Conservation (phyloP, 352 stramenopile genomes). For the Phytophthora fragariaefolia region DNA sequence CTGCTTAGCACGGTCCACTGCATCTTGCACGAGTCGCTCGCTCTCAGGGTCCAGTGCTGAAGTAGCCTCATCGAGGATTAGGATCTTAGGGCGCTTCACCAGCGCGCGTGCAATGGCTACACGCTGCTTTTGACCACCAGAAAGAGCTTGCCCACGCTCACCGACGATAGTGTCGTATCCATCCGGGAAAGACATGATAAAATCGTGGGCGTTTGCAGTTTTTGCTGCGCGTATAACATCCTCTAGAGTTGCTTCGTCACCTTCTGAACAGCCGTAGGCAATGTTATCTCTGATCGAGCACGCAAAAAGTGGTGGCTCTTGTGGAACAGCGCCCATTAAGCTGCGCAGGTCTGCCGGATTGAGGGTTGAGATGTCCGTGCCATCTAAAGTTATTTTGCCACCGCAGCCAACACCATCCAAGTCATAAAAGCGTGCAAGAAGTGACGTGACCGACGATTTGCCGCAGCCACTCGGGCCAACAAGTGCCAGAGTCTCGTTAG, state of each 20-base stretch:
- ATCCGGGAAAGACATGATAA: constrained; percentile 78
- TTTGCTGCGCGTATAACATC: constrained; percentile 70
- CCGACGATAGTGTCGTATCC: constrained; percentile 83
- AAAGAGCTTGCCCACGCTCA: constrained; percentile 74
- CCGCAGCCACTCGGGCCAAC: constrained; percentile 72
- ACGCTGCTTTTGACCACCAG: constrained; percentile 84
- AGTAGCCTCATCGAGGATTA: constrained; percentile 83
- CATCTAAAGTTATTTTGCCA: constrained; percentile 67
- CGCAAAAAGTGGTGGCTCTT: constrained; percentile 79
- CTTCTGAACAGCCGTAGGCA: constrained; percentile 64
- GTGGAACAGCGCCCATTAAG: constrained; percentile 73
- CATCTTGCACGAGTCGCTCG: constrained; percentile 81
- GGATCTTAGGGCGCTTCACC: constrained; percentile 76
- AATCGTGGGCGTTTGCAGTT: constrained; percentile 79
- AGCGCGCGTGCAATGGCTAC: constrained; percentile 77
- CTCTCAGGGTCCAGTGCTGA: constrained; percentile 80
- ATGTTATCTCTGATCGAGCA: constrained; percentile 84
- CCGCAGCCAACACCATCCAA: constrained; percentile 52
- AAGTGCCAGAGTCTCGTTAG: constrained; percentile 78
- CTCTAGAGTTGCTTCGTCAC: constrained; percentile 53
- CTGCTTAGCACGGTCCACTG: constrained; percentile 74
- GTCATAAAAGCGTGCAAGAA: constrained; percentile 82
- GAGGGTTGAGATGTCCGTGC: constrained; percentile 59
- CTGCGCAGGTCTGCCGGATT: constrained; percentile 59
- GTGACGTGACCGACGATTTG: constrained; percentile 75